Evolutionary conservation across 345 rosid genomes (phyloP).

Genomic region (Hypericum perforatum): DNA sequence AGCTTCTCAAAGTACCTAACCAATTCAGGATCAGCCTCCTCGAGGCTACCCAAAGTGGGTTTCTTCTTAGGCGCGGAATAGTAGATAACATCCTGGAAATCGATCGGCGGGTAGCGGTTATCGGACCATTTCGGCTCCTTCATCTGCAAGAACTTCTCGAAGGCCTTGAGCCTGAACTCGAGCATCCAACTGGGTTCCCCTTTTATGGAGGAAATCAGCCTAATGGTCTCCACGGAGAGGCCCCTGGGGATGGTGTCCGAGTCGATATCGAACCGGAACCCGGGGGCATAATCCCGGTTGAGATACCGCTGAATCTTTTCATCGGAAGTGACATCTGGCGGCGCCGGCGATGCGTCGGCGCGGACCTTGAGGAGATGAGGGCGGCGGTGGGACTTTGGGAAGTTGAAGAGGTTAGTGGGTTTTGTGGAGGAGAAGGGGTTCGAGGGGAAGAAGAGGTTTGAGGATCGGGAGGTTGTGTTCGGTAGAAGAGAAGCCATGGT

Average conservation of each 20-base stretch:
- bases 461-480: too few relatives aligned
- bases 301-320: constrained; percentile 64
- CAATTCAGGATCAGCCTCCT: constrained; percentile 82
- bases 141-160: constrained; percentile 54
- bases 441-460: too few relatives aligned
- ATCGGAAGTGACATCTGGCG: constrained; percentile 21
- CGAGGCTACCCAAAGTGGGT: constrained; percentile 63
- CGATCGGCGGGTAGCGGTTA: constrained; percentile 50
- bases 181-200: constrained; percentile 95
- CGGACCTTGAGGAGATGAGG: too few relatives aligned
- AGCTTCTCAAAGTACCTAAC: constrained; percentile 62
- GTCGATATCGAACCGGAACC: constrained; percentile 81
- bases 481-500: too few relatives aligned
- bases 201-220: constrained; percentile 52
- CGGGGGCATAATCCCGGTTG: constrained; percentile 58
- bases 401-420: too few relatives aligned
- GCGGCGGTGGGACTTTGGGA: too few relatives aligned
- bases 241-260: constrained; percentile 80
- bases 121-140: constrained; percentile 88
- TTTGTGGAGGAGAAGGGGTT: too few relatives aligned
- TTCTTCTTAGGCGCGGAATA: constrained; percentile 89
- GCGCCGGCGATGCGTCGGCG: too few relatives aligned
- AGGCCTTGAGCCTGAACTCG: constrained; percentile 62
- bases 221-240: constrained; percentile 57
- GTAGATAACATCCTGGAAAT: constrained; percentile 81